Conservation (phyloP, 805 yeast genomes). For the Ogataea methanolica region DNA sequence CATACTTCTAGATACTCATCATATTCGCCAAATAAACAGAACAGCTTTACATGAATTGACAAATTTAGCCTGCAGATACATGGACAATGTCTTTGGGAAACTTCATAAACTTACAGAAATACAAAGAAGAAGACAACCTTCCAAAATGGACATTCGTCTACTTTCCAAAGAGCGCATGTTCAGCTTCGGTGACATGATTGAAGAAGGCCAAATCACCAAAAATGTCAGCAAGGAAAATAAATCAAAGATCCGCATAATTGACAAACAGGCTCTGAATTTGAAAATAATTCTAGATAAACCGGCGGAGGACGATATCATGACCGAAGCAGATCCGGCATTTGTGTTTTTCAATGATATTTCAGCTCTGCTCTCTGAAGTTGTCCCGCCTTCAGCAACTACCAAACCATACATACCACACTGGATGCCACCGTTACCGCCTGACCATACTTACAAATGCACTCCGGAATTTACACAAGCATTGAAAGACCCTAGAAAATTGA, state of each 20-base stretch:
- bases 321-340: constrained; percentile 40
- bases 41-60: constrained; percentile 37
- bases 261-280: constrained; percentile 6
- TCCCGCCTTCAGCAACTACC: constrained; percentile 43
- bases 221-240: constrained; percentile 12
- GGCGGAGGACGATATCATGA: constrained; percentile 24
- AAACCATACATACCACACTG: constrained; percentile 59
- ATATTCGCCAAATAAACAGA: constrained; percentile 23
- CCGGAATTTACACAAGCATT: constrained; percentile 59
- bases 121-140: constrained; percentile 56
- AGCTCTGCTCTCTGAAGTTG: constrained; percentile 44
- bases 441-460: constrained; percentile 81
- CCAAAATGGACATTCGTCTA: constrained; percentile 46
- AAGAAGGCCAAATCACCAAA: constrained; percentile 29
- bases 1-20: constrained; percentile 31
- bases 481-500: constrained; percentile 65
- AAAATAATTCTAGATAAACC: constrained; percentile 14
- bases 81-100: constrained; percentile 35
- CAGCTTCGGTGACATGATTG: constrained; percentile 34
- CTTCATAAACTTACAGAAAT: constrained; percentile 49
- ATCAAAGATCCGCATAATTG: constrained; percentile 5
- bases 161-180: constrained; percentile 41
- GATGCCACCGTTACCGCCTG: constrained; percentile 90
- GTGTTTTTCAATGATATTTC: constrained; percentile 51
- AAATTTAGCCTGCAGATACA: constrained; percentile 30